Evolutionary conservation across 768 basidiomycete species (phyloP).

Genomic region (Phlegmacium glaucopus): DNA sequence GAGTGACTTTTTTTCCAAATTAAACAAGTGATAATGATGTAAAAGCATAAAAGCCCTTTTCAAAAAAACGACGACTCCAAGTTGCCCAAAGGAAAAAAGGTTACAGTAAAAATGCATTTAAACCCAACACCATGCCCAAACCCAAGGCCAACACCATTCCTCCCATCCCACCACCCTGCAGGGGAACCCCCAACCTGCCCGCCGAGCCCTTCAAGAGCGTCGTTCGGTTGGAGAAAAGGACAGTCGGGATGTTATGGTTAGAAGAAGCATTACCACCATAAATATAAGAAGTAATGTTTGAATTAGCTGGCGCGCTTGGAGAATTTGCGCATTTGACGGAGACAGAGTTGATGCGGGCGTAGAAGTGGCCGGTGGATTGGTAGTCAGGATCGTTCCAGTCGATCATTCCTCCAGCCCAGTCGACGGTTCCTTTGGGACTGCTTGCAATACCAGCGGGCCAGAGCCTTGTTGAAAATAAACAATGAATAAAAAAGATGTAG

Average conservation of each 20-base stretch:
- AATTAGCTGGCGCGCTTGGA: conserved; percentile 32
- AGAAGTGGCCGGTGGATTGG: conserved; percentile 68
- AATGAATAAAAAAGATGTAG: no score
- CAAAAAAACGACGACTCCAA: no score
- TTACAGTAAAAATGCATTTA: no score
- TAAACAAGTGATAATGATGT: no score
- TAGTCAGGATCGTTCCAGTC: conserved; percentile 82
- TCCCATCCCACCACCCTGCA: neutral
- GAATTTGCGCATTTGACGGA: conserved; percentile 62
- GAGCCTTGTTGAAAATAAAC: conserved; percentile 37
- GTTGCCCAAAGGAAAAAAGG: no score
- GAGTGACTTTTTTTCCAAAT: no score
- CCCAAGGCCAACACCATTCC: no score
- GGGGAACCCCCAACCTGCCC: conserved; percentile 5
- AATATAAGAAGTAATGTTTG: conserved; percentile 59
- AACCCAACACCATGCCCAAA: no score
- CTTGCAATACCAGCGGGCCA: conserved; percentile 79
- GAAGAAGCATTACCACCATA: conserved; percentile 53
- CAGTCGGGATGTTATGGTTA: conserved; percentile 39
- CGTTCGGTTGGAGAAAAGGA: conserved; percentile 57
- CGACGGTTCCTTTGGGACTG: conserved; percentile 62
- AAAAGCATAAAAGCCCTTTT: no score
- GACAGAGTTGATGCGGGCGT: conserved; percentile 58
- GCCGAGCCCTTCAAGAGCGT: conserved; percentile 48
- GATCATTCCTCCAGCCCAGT: conserved; percentile 83